A percentile compares a stretch with the other conserved stretches of the same genome.
phyloP scores from a whole-genome alignment of 2,329 filamentous ascomycete genomes.

The Penicillium rolfsii region DNA sequence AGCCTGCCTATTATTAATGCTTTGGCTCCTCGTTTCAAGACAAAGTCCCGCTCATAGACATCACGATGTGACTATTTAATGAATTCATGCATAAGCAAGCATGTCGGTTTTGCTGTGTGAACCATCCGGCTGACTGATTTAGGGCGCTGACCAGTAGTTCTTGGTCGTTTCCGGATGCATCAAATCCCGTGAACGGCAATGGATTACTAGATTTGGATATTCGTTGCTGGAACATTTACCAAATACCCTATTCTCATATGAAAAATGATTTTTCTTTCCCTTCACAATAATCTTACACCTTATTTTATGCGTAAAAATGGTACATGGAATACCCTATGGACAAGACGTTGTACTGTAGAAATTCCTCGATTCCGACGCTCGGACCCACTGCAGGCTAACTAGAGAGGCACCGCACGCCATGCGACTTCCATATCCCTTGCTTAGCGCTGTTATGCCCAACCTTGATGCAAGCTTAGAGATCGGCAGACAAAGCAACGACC shows the following conservation, averaged over 20 bases:
- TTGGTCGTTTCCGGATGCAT: background rate
- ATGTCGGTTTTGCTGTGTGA: slow-evolving; percentile 1
- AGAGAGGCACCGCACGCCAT: background rate
- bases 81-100: slow-evolving; percentile 1
- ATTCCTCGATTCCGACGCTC: background rate
- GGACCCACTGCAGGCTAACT: background rate
- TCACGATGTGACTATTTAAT: background rate
- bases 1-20: too few species aligned
- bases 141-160: background rate
- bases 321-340: background rate
- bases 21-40: background rate
- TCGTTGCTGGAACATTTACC: background rate
- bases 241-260: background rate
- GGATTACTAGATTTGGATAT: background rate
- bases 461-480: too few species aligned
- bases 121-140: slow-evolving; percentile 1
- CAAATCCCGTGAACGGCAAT: background rate
- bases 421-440: too few species aligned
- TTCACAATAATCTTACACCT: too few species aligned
- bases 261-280: too few species aligned
- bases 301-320: background rate
- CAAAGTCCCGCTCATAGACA: background rate
- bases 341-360: background rate
- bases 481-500: too few species aligned
- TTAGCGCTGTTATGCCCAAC: too few species aligned